These are phyloP conservation scores for Backusella macrospora DNA, from an alignment of 192 early-diverging fungal genomes.

Conservation along the genomic window DNA sequence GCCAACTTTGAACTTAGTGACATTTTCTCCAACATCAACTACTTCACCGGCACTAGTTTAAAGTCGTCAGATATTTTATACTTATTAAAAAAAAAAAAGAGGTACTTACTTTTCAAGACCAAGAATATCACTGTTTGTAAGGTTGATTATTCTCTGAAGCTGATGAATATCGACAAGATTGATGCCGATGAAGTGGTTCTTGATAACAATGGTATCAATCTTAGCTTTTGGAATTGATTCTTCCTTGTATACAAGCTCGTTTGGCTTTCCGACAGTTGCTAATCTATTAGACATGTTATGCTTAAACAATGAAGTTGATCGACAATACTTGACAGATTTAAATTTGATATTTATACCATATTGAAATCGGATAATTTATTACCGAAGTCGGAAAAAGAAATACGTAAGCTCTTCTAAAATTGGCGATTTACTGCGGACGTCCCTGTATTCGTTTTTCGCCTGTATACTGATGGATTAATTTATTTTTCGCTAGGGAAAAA, in stretches of 20 bases:
- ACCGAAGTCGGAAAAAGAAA: neutral
- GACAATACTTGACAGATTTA: neutral
- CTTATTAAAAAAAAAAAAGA: neutral
- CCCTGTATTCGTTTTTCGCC: too few relatives aligned
- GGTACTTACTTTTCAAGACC: conserved; percentile 71
- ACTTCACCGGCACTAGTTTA: conserved; percentile 65
- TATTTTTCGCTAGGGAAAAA: too few relatives aligned
- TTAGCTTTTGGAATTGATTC: conserved; percentile 53
- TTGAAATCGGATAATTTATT: neutral
- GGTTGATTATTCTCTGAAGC: conserved; percentile 75
- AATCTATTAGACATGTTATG: neutral
- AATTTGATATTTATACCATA: neutral
- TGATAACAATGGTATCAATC: conserved; percentile 67
- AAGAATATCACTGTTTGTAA: conserved; percentile 64
- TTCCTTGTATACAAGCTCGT: conserved; percentile 54
- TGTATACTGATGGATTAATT: too few relatives aligned
- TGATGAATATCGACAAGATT: conserved; percentile 95
- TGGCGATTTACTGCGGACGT: too few relatives aligned
- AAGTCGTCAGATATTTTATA: neutral
- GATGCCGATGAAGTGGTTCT: conserved; percentile 62
- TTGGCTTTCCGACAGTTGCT: conserved; percentile 50
- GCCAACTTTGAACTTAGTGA: conserved; percentile 68
- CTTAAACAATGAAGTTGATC: neutral
- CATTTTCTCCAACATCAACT: conserved; percentile 69
- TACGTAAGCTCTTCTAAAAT: conserved; percentile 8